Percentiles rank a stretch among this genome's conserved stretches.
These are phyloP conservation scores for Fusarium foetens DNA, from an alignment of 2,329 filamentous ascomycete genomes.

Conservation along the genomic window DNA sequence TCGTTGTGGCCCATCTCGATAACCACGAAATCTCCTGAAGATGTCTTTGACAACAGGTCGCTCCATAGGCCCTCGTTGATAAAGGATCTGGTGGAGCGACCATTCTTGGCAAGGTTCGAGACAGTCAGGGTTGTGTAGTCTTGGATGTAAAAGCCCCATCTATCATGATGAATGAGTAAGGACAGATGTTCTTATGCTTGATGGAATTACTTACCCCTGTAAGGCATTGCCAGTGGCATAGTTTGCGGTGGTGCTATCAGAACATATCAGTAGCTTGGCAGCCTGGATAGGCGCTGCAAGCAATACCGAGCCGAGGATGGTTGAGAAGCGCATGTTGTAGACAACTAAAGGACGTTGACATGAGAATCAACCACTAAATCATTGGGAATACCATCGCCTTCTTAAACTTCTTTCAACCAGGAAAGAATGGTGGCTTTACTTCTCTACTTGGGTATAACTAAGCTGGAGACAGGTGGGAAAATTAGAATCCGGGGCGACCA, in stretches of 20 bases:
- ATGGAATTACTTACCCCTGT: accelerated
- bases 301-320: not conserved
- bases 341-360: accelerated
- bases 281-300: not conserved
- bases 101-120: not conserved
- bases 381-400: accelerated
- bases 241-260: accelerated
- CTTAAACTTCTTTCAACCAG: accelerated
- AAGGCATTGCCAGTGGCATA: not conserved
- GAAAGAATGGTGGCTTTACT: accelerated
- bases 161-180: not conserved
- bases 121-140: not conserved
- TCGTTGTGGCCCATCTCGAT: not conserved
- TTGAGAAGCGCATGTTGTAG: not conserved
- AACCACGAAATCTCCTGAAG: not conserved
- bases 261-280: not conserved
- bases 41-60: not conserved
- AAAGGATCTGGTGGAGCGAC: not conserved
- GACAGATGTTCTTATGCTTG: accelerated
- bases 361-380: accelerated
- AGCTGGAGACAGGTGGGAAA: not conserved
- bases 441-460: accelerated
- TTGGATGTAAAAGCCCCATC: not conserved
- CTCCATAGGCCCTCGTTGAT: not conserved
- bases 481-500: not conserved